A percentile compares a stretch with the other conserved stretches of the same genome.
Evolutionary conservation across 306 rosid genomes (phyloP).

Genomic region (Lablab purpureus): DNA sequence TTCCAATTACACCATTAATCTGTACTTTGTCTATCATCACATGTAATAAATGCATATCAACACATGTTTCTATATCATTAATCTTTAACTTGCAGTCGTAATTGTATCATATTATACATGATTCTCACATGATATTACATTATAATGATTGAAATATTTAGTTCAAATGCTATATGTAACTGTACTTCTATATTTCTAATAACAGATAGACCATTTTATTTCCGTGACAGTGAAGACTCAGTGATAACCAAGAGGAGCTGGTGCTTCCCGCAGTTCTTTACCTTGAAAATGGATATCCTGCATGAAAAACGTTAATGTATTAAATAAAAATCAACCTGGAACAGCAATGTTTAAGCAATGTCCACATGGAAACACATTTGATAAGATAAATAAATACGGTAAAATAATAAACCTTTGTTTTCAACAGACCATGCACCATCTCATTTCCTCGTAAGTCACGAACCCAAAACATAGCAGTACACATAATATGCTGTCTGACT

Average conservation of each 20-base stretch:
- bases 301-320: constrained; percentile 29
- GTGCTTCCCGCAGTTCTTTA: constrained; percentile 74
- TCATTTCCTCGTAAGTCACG: constrained; percentile 1
- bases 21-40: too few relatives aligned
- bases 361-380: not conserved
- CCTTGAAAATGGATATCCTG: constrained; percentile 82
- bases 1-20: not conserved
- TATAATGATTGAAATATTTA: not conserved
- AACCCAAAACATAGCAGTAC: constrained; percentile 12
- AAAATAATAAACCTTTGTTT: constrained; percentile 14
- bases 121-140: constrained; percentile 11
- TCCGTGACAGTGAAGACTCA: constrained; percentile 36
- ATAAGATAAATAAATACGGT: not conserved
- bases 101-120: not conserved
- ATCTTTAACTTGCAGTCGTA: not conserved
- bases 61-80: not conserved
- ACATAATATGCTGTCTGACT: not conserved
- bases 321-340: not conserved
- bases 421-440: constrained; percentile 3
- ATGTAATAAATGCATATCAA: not conserved
- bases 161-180: not conserved
- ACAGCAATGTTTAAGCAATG: constrained; percentile 25
- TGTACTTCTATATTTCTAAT: constrained; percentile 7
- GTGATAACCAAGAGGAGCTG: constrained; percentile 78
- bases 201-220: constrained; percentile 11